Base-by-base conservation (phyloP, 345 rosid species). In the Moricandia moricandioides region DNA sequence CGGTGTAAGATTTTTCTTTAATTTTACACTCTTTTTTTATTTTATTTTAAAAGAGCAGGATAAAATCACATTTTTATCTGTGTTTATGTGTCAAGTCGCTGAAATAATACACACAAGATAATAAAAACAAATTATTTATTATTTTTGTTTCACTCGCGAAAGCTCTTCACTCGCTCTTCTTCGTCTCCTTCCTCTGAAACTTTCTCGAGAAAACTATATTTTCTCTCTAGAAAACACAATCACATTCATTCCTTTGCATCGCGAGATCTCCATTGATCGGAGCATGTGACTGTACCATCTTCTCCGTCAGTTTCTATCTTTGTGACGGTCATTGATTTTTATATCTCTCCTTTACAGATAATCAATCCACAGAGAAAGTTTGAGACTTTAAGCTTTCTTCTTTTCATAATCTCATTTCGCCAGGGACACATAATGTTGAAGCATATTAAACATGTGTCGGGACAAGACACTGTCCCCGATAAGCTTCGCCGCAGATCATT, bases 221-320 rank as follows among this genome's bases (percentile, higher is more conserved):
- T 45, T 33, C 65, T 61, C 65, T 76, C 81, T 72, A 39, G 31
- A 34, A 8, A 31, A 65, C n/a, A 49, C 39, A 58, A 29, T 77
- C 84, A 47, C 83, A 81, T 84, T 85, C 83, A 82, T 80, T 84
- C 79, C 75, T 82, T 84, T 26, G 82, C 31, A 29, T 29, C 31
- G 31, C 1, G 83, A 88, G 88, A 85, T 84, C 87, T 84, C 87
- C 83, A 77, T 52, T 67, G 54, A 16, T 49, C 63, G 59, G 65
- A 55, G 12, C 34, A 21, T 60, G 43, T 54, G 65, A 71, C 33
- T 29, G 0, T 56, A 11, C 49, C 51, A 68, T 62, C 10, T 49
- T 16, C 56, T 16, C 56, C 24, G 10, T 7, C 17, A 14, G 24
- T 7, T 49, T 67, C 39, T 30, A 3, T n/a, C 56, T 72, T 21